phyloP scores from a whole-genome alignment of 129 eudicot genomes.

The Erigeron canadensis region DNA sequence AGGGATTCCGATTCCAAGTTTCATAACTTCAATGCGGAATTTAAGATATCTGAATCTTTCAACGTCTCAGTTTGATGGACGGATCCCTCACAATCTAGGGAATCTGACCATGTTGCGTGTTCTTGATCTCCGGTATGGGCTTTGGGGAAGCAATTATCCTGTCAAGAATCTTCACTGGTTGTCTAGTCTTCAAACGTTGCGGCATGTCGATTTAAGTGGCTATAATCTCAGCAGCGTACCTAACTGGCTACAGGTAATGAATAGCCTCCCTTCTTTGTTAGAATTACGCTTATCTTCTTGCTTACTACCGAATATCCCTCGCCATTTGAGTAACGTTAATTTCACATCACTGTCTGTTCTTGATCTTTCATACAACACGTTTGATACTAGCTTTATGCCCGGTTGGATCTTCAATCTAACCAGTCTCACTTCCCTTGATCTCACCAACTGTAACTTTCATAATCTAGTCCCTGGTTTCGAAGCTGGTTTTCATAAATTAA shows the following conservation, averaged over 20 bases:
- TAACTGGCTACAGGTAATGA: conserved; percentile 41
- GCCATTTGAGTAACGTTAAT: conserved; percentile 19
- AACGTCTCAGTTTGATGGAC: conserved; percentile 25
- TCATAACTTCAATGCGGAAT: conserved; percentile 24
- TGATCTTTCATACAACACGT: conserved; percentile 42
- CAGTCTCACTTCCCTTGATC: conserved; percentile 27
- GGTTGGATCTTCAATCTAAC: conserved; percentile 35
- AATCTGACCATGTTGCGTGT: conserved; percentile 28
- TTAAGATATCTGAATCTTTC: conserved; percentile 35
- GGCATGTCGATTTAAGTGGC: conserved; percentile 39
- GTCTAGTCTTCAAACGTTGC: conserved; percentile 32
- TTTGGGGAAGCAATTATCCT: background rate
- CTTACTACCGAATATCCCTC: conserved; percentile 27
- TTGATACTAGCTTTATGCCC: conserved; percentile 23
- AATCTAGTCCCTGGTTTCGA: conserved; percentile 11
- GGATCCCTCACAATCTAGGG: conserved; percentile 41
- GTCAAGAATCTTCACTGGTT: conserved; percentile 41
- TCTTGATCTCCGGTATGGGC: background rate
- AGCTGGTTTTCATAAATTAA: conserved; percentile 26
- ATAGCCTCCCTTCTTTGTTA: conserved; percentile 38
- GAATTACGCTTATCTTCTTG: conserved; percentile 39
- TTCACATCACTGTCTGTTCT: conserved; percentile 29
- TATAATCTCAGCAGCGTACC: conserved; percentile 29
- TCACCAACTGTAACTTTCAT: conserved; percentile 21
- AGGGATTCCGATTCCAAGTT: conserved; percentile 26